phyloP scores from a whole-genome alignment of 257 asterid species.

The Nicotiana undulata region DNA sequence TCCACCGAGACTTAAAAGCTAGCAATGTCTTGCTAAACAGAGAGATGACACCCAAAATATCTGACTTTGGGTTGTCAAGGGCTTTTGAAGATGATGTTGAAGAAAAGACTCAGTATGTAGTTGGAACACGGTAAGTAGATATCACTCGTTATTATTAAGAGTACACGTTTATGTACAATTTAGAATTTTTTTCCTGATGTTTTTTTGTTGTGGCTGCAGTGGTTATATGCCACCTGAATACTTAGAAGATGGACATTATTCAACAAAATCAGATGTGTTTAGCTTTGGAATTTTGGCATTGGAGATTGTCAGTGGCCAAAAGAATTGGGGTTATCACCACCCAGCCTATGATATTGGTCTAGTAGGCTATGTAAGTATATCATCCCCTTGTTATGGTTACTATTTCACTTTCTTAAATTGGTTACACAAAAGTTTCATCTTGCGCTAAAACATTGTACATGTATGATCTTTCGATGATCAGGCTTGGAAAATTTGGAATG shows the following conservation, averaged over 20 bases:
- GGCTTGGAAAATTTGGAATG: conserved; percentile 42
- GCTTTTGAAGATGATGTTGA: conserved; percentile 15
- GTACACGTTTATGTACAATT: background rate
- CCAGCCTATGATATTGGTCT: conserved; percentile 35
- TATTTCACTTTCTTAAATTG: background rate
- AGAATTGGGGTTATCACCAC: conserved; percentile 32
- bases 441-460: background rate
- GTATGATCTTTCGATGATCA: background rate
- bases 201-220: conserved; percentile 8
- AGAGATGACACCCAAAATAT: conserved; percentile 38
- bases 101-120: conserved; percentile 25
- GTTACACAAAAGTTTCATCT: background rate
- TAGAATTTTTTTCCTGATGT: background rate
- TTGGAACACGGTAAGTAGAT: conserved; percentile 38
- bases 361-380: conserved; percentile 32
- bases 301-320: conserved; percentile 30
- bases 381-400: background rate
- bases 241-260: conserved; percentile 25
- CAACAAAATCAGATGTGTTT: conserved; percentile 33
- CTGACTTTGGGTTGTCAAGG: conserved; percentile 40
- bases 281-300: conserved; percentile 35
- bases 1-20: conserved; percentile 42
- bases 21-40: conserved; percentile 37
- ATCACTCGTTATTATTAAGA: background rate
- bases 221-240: conserved; percentile 57